Evolutionary conservation across 306 rosid species (phyloP).

Genomic region (Cucumis sativus): DNA sequence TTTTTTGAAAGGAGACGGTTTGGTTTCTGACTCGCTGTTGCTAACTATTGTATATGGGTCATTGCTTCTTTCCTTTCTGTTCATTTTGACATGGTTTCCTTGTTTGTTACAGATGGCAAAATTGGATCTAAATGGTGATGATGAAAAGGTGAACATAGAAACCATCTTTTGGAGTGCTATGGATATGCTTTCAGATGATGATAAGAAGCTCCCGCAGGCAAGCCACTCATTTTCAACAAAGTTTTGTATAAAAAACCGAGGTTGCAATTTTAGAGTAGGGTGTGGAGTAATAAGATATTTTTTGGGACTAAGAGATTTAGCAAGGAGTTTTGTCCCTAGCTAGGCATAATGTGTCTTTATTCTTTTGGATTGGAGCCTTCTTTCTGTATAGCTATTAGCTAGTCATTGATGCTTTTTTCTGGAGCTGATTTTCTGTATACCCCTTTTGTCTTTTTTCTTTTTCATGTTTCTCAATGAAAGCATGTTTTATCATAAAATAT

Average conservation of each 20-base stretch:
- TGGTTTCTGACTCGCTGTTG: background rate
- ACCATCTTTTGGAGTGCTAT: conserved; percentile 89
- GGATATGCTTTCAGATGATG: conserved; percentile 95
- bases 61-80: background rate
- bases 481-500: background rate
- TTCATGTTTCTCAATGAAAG: background rate
- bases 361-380: background rate
- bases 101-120: conserved; percentile 62
- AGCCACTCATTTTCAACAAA: conserved; percentile 15
- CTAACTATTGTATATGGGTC: background rate
- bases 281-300: background rate
- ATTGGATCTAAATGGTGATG: conserved; percentile 83
- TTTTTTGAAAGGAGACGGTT: background rate
- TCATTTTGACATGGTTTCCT: background rate
- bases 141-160: conserved; percentile 66
- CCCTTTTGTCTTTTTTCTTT: background rate
- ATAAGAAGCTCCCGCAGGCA: conserved; percentile 97
- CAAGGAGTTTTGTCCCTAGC: background rate
- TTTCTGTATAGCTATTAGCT: background rate
- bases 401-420: background rate
- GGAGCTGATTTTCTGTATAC: background rate
- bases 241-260: background rate
- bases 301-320: background rate
- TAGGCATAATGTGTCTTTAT: background rate
- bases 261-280: background rate